These are phyloP conservation scores for Diutina mesorugosa DNA, from an alignment of 1,139 yeast genomes.

Conservation along the genomic window DNA sequence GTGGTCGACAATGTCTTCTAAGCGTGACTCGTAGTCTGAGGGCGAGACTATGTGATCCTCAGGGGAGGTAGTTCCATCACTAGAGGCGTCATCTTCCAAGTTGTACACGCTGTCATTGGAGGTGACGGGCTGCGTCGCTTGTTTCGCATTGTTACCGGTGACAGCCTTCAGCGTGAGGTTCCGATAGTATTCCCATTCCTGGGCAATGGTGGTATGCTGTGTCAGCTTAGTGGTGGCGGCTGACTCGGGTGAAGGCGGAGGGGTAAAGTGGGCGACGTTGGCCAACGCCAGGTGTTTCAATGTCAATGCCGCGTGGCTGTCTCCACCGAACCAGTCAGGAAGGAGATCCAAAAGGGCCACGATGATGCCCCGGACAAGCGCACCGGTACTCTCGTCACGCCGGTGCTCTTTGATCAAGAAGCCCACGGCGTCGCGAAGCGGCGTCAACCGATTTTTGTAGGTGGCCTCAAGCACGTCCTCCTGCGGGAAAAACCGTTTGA, in stretches of 20 bases:
- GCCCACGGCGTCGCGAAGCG: neutral
- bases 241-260: neutral
- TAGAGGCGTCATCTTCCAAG: no score
- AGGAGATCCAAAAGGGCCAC: neutral
- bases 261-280: no score
- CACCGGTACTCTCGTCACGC: neutral
- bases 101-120: no score
- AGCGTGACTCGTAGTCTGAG: neutral
- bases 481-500: neutral
- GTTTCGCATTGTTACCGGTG: no score
- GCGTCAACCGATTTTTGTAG: no score
- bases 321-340: neutral
- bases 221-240: neutral
- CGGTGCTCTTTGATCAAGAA: neutral
- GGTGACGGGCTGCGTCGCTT: no score
- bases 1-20: neutral
- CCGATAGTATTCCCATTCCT: neutral
- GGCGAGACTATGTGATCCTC: no score
- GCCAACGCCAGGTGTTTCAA: neutral
- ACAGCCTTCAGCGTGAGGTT: no score
- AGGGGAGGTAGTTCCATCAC: neutral
- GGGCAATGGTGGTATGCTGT: neutral
- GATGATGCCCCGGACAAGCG: neutral
- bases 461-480: neutral
- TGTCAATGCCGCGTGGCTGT: neutral